A percentile compares a stretch with the other conserved stretches of the same genome.
Conservation (phyloP, 2,329 filamentous ascomycete genomes). For the Akanthomyces lecanii region DNA sequence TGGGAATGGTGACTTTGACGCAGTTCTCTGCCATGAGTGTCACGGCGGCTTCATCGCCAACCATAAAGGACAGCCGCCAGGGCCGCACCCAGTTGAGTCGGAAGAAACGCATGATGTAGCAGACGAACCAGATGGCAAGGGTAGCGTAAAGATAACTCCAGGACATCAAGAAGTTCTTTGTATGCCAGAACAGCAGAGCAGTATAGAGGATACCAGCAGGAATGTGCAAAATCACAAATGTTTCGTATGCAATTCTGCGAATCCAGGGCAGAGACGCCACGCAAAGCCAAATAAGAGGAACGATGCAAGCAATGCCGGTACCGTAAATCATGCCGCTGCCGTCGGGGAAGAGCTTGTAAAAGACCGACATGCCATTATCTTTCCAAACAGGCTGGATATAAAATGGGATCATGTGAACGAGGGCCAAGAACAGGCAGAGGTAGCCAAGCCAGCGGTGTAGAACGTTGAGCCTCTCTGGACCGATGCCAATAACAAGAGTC, state of each 20-base stretch:
- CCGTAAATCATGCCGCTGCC: slow-evolving; percentile 72
- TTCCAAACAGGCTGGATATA: slow-evolving; percentile 87
- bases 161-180: slow-evolving; percentile 83
- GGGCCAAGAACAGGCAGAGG: slow-evolving; percentile 73
- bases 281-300: slow-evolving; percentile 78
- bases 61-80: slow-evolving; percentile 72
- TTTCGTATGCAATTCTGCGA: slow-evolving; percentile 74
- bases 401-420: slow-evolving; percentile 84
- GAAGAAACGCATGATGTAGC: slow-evolving; percentile 70
- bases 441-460: slow-evolving; percentile 91
- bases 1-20: slow-evolving; percentile 93
- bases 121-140: slow-evolving; percentile 70
- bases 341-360: slow-evolving; percentile 63
- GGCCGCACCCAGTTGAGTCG: slow-evolving; percentile 89
- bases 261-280: slow-evolving; percentile 78
- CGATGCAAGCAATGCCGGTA: slow-evolving; percentile 76
- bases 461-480: slow-evolving; percentile 87
- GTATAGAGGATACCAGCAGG: slow-evolving; percentile 78
- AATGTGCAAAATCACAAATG: slow-evolving; percentile 78
- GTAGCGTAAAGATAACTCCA: slow-evolving; percentile 87
- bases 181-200: slow-evolving; percentile 91
- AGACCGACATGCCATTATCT: slow-evolving; percentile 67
- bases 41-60: slow-evolving; percentile 87
- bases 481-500: slow-evolving; percentile 79
- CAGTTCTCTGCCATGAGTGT: slow-evolving; percentile 87